These are phyloP conservation scores for Penicillium thymicola DNA, from an alignment of 2,329 filamentous ascomycete genomes.

Conservation along the genomic window DNA sequence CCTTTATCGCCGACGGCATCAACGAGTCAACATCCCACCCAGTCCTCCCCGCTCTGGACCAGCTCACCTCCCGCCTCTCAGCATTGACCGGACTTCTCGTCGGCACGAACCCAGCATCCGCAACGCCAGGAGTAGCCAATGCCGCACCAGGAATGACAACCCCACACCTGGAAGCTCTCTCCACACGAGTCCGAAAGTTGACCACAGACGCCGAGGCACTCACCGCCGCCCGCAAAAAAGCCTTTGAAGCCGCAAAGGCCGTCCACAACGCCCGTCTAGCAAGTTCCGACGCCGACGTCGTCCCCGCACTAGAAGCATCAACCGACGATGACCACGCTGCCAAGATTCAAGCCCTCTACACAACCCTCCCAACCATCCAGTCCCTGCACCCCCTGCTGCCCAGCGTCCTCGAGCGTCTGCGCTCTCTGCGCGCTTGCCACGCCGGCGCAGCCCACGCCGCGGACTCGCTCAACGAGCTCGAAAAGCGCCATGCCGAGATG, in stretches of 20 bases:
- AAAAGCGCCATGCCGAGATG: constrained; percentile 78
- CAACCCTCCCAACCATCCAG: constrained; percentile 83
- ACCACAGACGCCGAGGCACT: constrained; percentile 46
- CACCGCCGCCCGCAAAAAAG: constrained; percentile 42
- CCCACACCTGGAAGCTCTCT: constrained; percentile 44
- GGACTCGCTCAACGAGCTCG: constrained; percentile 71
- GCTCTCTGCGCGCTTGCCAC: constrained; percentile 80
- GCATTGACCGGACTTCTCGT: constrained; percentile 58
- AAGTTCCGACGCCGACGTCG: constrained; percentile 28
- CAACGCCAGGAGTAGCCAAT: constrained; percentile 16
- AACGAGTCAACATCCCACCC: constrained; percentile 55
- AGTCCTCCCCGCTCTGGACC: constrained; percentile 76
- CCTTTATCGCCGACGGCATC: constrained; percentile 48
- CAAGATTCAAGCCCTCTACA: constrained; percentile 90
- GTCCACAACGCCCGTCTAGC: constrained; percentile 39
- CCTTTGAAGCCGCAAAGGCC: constrained; percentile 42
- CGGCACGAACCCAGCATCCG: constrained; percentile 32
- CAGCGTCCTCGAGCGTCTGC: constrained; percentile 76
- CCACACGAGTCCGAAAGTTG: constrained; percentile 43
- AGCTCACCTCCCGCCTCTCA: constrained; percentile 74
- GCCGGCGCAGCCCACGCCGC: constrained; percentile 79
- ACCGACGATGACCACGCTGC: constrained; percentile 69
- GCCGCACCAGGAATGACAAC: constrained; percentile 34
- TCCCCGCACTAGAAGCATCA: constrained; percentile 26
- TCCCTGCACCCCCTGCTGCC: constrained; percentile 80